phyloP scores from a whole-genome alignment of 441 rosid genomes.

The Geranium incanum region DNA sequence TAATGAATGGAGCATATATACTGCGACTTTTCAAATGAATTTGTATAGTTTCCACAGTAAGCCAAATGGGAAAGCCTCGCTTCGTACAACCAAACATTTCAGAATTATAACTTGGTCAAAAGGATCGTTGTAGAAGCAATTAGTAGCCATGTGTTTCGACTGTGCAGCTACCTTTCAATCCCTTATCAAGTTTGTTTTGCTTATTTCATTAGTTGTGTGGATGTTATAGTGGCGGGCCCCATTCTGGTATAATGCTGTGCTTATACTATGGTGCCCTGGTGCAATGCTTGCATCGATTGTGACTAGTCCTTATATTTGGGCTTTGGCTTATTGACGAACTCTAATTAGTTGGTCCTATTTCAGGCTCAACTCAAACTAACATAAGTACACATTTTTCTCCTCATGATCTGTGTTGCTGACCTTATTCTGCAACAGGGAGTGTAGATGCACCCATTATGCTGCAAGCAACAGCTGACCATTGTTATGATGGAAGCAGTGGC shows the following conservation, averaged over 20 bases:
- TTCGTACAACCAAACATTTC: neutral
- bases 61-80: neutral
- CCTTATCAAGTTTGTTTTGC: neutral
- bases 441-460: conserved; percentile 31
- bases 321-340: neutral
- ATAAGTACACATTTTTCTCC: neutral
- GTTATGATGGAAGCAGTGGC: conserved; percentile 39
- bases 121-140: neutral
- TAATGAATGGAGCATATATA: neutral
- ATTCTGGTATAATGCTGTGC: neutral
- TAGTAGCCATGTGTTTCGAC: neutral
- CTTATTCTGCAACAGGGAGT: conserved; percentile 29
- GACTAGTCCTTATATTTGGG: neutral
- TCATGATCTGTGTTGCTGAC: neutral
- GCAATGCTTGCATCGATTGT: neutral
- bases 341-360: neutral
- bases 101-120: neutral
- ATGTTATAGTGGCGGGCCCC: neutral
- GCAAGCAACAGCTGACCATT: conserved; percentile 41
- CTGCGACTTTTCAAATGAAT: neutral
- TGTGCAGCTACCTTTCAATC: neutral
- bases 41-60: neutral
- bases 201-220: neutral
- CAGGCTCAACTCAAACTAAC: neutral
- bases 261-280: neutral